These are phyloP conservation scores for Trichoderma oligosporum DNA, from an alignment of 2,329 filamentous ascomycete species.

Conservation along the genomic window DNA sequence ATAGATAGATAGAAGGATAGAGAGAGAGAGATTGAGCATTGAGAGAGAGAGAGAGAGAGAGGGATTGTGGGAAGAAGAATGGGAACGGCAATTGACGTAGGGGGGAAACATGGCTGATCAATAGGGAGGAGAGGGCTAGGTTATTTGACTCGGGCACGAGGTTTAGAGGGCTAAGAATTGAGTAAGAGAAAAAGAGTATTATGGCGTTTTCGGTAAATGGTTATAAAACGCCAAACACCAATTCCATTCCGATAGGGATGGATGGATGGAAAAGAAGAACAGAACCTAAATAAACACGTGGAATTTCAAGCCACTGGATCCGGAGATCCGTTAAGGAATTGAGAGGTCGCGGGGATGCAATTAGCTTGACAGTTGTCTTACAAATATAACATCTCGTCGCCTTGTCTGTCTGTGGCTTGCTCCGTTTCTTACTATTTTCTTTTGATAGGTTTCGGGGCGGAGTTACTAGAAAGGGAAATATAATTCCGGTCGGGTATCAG, in stretches of 20 bases:
- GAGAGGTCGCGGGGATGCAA: background rate
- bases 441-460: background rate
- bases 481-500: background rate
- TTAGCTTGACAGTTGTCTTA: too few species aligned
- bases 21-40: background rate
- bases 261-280: background rate
- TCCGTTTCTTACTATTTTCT: background rate
- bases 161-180: background rate
- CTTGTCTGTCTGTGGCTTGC: background rate
- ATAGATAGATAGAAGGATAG: background rate
- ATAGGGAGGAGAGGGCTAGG: background rate
- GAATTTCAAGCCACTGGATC: background rate
- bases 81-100: background rate
- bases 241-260: background rate
- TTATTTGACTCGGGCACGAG: background rate
- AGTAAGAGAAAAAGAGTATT: too few species aligned
- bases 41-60: background rate
- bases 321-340: background rate
- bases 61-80: background rate
- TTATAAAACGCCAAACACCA: too few species aligned
- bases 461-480: background rate
- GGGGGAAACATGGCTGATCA: background rate
- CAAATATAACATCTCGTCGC: too few species aligned
- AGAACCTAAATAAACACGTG: too few species aligned
- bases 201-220: too few species aligned